Evolutionary conservation across 2,329 filamentous ascomycete species (phyloP).

Genomic region (Fusarium udum): DNA sequence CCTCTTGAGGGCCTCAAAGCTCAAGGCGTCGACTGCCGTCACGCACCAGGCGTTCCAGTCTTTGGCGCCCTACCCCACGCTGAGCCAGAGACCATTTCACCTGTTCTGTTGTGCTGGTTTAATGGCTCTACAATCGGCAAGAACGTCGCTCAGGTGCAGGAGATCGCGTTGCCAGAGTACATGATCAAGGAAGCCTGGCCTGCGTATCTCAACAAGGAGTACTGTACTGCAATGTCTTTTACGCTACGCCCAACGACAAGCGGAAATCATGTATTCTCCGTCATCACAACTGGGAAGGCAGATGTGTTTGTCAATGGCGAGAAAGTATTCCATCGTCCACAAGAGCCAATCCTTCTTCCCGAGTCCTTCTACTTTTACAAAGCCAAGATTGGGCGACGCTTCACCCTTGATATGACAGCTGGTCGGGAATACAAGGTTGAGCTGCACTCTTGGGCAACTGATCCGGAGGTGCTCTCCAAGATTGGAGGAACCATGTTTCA

Average conservation of each 20-base stretch:
- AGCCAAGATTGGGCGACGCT: slow-evolving; percentile 3
- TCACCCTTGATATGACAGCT: not conserved
- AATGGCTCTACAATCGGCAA: not conserved
- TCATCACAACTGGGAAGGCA: not conserved
- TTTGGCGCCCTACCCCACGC: not conserved
- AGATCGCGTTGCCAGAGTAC: not conserved
- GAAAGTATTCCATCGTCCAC: not conserved
- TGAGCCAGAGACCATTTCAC: not conserved
- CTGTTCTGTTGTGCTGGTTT: not conserved
- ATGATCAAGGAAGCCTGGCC: slow-evolving; percentile 16
- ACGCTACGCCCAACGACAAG: not conserved
- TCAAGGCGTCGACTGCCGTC: not conserved
- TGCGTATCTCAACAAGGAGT: not conserved
- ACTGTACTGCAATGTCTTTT: not conserved
- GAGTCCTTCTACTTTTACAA: slow-evolving; percentile 18
- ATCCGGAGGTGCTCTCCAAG: not conserved
- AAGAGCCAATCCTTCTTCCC: not conserved
- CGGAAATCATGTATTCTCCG: not conserved
- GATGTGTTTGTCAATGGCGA: not conserved
- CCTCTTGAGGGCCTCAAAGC: not conserved
- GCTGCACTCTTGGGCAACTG: slow-evolving; percentile 2
- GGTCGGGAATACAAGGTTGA: not conserved
- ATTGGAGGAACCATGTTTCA: slow-evolving; percentile 8
- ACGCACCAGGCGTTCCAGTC: not conserved
- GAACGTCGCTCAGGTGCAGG: not conserved